phyloP scores from a whole-genome alignment of 257 asterid species.

The Solanum clarkiae region DNA sequence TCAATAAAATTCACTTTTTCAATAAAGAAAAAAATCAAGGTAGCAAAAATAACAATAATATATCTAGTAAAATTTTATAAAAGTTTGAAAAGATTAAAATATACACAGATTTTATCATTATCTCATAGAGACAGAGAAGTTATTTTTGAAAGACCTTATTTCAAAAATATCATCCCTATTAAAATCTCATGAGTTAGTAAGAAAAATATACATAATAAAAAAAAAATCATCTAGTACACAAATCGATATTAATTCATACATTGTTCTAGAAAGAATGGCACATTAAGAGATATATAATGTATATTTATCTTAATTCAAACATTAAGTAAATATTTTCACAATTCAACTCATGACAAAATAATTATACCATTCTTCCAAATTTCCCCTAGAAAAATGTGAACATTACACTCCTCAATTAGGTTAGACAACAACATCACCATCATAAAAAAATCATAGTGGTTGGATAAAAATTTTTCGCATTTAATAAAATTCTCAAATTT shows the following conservation, averaged over 20 bases:
- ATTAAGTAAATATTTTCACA: neutral
- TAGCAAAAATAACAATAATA: neutral
- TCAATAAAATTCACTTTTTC: neutral
- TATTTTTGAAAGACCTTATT: too few species aligned
- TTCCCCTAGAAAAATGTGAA: neutral
- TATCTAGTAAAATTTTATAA: too few species aligned
- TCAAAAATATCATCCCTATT: too few species aligned
- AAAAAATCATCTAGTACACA: neutral
- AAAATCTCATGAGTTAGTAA: too few species aligned
- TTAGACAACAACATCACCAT: neutral
- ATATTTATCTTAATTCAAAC: neutral
- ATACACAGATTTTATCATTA: too few species aligned
- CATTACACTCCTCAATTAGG: neutral
- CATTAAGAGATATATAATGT: too few species aligned
- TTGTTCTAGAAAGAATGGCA: neutral
- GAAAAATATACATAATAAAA: neutral
- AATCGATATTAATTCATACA: neutral
- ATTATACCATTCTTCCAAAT: too few species aligned
- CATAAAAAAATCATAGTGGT: neutral
- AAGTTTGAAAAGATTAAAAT: too few species aligned
- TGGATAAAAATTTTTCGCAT: neutral
- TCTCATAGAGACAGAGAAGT: fast-evolving
- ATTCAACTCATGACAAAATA: neutral
- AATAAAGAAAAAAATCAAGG: neutral
- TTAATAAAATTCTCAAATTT: neutral